Evolutionary conservation across 371 early-diverging fungal species (phyloP), one percentile per base, ranked within the genome.

Genomic region (Haplosporangium sp.): DNA sequence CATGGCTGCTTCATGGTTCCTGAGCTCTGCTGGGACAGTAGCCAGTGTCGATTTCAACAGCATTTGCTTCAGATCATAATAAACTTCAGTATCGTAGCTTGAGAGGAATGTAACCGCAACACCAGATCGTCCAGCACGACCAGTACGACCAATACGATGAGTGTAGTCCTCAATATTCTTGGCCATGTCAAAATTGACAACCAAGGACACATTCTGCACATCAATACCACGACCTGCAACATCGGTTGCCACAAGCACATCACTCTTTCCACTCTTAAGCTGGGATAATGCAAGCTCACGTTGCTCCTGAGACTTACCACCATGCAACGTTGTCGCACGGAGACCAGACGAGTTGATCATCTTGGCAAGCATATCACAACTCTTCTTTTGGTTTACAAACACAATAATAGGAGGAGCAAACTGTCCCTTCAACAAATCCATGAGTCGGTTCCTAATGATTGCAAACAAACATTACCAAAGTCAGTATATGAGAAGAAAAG

Each of bases 221-320:
- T 99, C 99, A 76, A 99, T 95, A 86, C 99, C 99, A 84, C 99
- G 94, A 48, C 97, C 97, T 15, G 99, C 99, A 13, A 99, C 98
- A 86, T 96, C 97, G 1, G 99, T 99, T 9, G 99, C 99, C 53
- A 99, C 95, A 55, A 97, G 74, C 10, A 88, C 88, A 71, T 93
- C 92, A 45, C 92, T 92, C 61, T 86, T 84, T 38, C 96, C 95
- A 62, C 82, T 87, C 76, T 94, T 94, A 60, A 97, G 84, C 68
- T 91, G 88, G 0, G 88, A 85, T 59, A 97, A 83, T 27, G 94
- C 87, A 44, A 88, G 74, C 83, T 97, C 81, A 79, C 98, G 93
- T 86, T 95, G 96, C 70, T 98, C 98, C 79, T 98, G 99, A 11
- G 95, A 92, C 84, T 97, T 98, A 72, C 98, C 96, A 85, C 97